Evolutionary conservation across 768 basidiomycete genomes (phyloP).

Genomic region (Amanita subjunquillea): DNA sequence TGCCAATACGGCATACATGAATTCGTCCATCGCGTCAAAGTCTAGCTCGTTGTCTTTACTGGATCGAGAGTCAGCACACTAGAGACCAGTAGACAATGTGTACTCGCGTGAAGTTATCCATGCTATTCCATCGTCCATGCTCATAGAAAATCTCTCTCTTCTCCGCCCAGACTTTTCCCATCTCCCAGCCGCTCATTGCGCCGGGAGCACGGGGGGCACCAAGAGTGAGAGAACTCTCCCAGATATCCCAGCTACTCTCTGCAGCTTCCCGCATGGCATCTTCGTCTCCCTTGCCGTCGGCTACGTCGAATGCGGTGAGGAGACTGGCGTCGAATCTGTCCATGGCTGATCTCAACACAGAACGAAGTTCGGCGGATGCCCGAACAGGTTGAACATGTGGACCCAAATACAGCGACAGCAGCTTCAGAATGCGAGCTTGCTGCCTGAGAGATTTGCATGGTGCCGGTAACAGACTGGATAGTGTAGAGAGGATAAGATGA

Average conservation of each 20-base stretch:
- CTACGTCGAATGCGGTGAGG: slow-evolving; percentile 82
- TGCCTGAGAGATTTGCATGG: slow-evolving; percentile 25
- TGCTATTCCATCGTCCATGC: slow-evolving; percentile 64
- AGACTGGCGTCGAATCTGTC: slow-evolving; percentile 85
- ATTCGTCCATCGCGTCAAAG: slow-evolving; percentile 91
- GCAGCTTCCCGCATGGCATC: slow-evolving; percentile 72
- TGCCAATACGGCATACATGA: slow-evolving; percentile 60
- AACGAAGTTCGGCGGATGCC: slow-evolving; percentile 49
- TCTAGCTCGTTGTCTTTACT: slow-evolving; percentile 55
- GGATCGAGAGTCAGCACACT: slow-evolving; percentile 1
- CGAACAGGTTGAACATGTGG: slow-evolving; percentile 59
- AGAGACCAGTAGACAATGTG: slow-evolving; percentile 2
- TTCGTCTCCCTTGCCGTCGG: slow-evolving; percentile 69
- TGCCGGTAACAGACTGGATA: slow-evolving; percentile 33
- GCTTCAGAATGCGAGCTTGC: slow-evolving; percentile 60
- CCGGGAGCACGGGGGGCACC: not conserved
- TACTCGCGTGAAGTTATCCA: slow-evolving; percentile 73
- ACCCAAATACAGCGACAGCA: slow-evolving; percentile 71
- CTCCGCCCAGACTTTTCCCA: slow-evolving; percentile 93
- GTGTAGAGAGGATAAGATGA: slow-evolving; percentile 53
- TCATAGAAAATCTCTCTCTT: slow-evolving; percentile 93
- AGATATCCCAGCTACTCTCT: slow-evolving; percentile 79
- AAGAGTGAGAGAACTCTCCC: slow-evolving; percentile 28
- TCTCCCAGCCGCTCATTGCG: slow-evolving; percentile 64
- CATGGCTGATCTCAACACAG: slow-evolving; percentile 64